A percentile compares a stretch with the other conserved stretches of the same genome.
These are phyloP conservation scores for Cryptosporidium sp. DNA, from an alignment of 169 alveolate species.

Conservation along the genomic window DNA sequence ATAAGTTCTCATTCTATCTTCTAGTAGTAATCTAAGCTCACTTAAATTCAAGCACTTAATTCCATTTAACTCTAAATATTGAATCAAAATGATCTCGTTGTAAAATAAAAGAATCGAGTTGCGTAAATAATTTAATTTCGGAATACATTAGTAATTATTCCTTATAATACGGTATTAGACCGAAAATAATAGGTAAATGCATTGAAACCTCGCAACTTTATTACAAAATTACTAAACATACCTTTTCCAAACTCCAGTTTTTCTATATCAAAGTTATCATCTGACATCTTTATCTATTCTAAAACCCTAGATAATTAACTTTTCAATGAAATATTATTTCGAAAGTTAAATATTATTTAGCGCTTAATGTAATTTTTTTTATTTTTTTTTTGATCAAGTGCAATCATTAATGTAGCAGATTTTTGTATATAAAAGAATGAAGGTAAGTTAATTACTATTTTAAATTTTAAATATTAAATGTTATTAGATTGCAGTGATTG, in stretches of 20 bases:
- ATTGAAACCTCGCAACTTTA: not conserved
- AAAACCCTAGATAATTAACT: not conserved
- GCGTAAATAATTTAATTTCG: not conserved
- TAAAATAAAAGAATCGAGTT: not conserved
- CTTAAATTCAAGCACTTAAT: constrained; percentile 54
- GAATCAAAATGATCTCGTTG: not conserved
- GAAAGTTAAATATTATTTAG: not conserved
- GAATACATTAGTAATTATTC: not conserved
- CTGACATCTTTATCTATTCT: constrained; percentile 7
- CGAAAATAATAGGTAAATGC: not conserved
- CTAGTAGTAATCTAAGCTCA: constrained; percentile 44
- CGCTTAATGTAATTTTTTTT: not conserved
- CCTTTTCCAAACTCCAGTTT: constrained; percentile 70
- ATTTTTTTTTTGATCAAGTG: not conserved
- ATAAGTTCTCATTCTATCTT: constrained; percentile 54
- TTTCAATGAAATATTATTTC: not conserved
- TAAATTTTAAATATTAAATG: not conserved
- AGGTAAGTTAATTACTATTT: constrained; percentile 6
- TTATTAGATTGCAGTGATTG: constrained; percentile 92
- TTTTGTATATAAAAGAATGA: not conserved
- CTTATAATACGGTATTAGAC: not conserved
- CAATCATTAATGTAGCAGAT: not conserved
- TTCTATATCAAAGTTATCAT: constrained; percentile 67
- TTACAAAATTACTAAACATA: constrained; percentile 3
- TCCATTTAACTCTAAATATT: constrained; percentile 20